Evolutionary conservation across 768 basidiomycete genomes (phyloP), one percentile per base, ranked within the genome.

Genomic region (Agrocybe chaxingu): DNA sequence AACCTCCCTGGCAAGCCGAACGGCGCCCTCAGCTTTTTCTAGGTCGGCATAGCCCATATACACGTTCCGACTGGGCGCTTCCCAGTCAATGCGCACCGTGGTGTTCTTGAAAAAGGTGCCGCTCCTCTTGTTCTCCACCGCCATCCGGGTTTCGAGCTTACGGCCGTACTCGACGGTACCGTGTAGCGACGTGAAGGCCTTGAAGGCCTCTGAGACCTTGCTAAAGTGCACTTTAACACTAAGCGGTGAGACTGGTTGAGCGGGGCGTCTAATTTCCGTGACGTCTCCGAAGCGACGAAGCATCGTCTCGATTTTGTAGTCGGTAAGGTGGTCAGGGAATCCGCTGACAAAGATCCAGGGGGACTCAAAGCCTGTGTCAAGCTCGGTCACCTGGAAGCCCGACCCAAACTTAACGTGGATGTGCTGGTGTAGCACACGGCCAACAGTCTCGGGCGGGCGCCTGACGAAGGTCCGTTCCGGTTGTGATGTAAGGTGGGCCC

Each of bases 341-440:
- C 83, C 78, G 4, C 70, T 69, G 1, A 92, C 54, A 34, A 74
- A 68, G 7, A 90, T 59, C 70, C 80, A 81, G 5, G 76, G 77
- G 0, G 84, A 83, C 57, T 92, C 89, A 37, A 89, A 85, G 1
- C 83, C 83, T 1, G 88, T 89, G 6, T 65, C 64, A 5, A 90
- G 61, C 0, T 79, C 73, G 19, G 70, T 62, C 2, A 91, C 73
- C 1, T 73, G 71, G 41, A 87, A 87, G 0, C 90, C 89, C 0
- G 79, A 63, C 31, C 76, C 76, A 41, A 89, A 69, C 16, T 70
- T 77, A 13, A 84, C 76, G 45, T 70, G 74, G 16, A 78, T 82
- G 47, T 84, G 76, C 34, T 82, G 77, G 37, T 81, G 72, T 6
- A 87, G 61, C 0, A 64, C 70, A 9, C 29, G 35, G 1, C 4